Percentiles rank a stretch among this genome's conserved stretches.
phyloP scores from a whole-genome alignment of 805 yeast species.

The Saccharomycopsis sp. region DNA sequence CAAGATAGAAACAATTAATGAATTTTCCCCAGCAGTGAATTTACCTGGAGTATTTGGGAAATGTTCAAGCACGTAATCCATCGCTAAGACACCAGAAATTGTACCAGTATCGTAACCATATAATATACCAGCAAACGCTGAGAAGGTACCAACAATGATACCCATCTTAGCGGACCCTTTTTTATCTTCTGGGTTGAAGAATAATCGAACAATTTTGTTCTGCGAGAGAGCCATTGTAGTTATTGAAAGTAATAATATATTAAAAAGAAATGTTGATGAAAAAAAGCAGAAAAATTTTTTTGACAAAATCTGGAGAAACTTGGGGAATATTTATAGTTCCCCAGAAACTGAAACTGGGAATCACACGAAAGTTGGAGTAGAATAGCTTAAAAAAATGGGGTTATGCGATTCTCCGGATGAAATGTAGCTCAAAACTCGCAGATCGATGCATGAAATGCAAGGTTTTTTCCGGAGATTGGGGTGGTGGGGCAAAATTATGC shows the following conservation, averaged over 20 bases:
- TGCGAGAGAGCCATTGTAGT: constrained; percentile 7
- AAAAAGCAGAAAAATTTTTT: too few relatives aligned
- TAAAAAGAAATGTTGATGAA: background rate
- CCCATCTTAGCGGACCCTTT: constrained; percentile 31
- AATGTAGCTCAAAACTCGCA: too few relatives aligned
- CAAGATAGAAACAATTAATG: constrained; percentile 60
- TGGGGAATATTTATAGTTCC: too few relatives aligned
- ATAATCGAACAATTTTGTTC: constrained; percentile 10
- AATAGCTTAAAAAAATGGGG: too few relatives aligned
- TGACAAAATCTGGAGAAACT: too few relatives aligned
- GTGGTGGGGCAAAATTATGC: too few relatives aligned
- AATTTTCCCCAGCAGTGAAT: constrained; percentile 42
- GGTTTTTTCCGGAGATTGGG: too few relatives aligned
- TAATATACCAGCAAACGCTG: constrained; percentile 64
- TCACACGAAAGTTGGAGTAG: too few relatives aligned
- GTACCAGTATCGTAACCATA: constrained; percentile 69
- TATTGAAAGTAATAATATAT: background rate
- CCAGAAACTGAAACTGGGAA: too few relatives aligned
- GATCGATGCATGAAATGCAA: too few relatives aligned
- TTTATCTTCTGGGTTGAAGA: constrained; percentile 19
- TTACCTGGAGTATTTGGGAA: constrained; percentile 34
- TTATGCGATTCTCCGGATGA: too few relatives aligned
- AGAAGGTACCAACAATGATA: constrained; percentile 49
- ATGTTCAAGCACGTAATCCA: constrained; percentile 44
- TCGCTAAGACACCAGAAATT: constrained; percentile 59